phyloP scores from a whole-genome alignment of 225 moss, liverwort and hornwort species.

The Pleurozium schreberi region DNA sequence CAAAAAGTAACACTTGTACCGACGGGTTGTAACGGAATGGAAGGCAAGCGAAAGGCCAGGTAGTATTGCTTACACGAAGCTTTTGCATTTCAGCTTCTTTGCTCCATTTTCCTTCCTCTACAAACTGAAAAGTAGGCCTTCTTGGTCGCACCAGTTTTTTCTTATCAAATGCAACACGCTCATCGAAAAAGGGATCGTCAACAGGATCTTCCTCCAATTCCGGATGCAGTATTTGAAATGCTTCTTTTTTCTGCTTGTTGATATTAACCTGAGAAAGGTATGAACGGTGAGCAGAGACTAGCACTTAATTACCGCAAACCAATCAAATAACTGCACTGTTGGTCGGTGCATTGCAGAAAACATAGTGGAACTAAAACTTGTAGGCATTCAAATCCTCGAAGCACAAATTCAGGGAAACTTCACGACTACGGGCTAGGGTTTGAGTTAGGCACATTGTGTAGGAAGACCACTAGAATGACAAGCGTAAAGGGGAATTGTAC shows the following conservation, averaged over 20 bases:
- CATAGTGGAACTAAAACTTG: not conserved
- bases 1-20: not conserved
- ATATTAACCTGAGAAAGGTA: constrained; percentile 70
- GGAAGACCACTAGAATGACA: not conserved
- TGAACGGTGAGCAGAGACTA: not conserved
- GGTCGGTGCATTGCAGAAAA: not conserved
- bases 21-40: not conserved
- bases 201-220: constrained; percentile 93
- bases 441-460: not conserved
- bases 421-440: not conserved
- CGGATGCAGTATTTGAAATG: constrained; percentile 90
- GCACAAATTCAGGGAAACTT: not conserved
- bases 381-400: not conserved
- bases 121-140: constrained; percentile 84
- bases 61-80: constrained; percentile 49
- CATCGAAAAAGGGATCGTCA: constrained; percentile 75
- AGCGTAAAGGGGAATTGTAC: constrained; percentile 10
- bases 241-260: constrained; percentile 97
- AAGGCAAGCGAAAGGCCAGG: not conserved
- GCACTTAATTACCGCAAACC: not conserved
- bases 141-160: constrained; percentile 75
- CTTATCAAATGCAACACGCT: constrained; percentile 78
- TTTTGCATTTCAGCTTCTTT: constrained; percentile 93
- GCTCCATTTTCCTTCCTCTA: constrained; percentile 99
- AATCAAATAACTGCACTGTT: not conserved